phyloP scores from a whole-genome alignment of 2,329 filamentous ascomycete genomes.

The Fusarium foetens region DNA sequence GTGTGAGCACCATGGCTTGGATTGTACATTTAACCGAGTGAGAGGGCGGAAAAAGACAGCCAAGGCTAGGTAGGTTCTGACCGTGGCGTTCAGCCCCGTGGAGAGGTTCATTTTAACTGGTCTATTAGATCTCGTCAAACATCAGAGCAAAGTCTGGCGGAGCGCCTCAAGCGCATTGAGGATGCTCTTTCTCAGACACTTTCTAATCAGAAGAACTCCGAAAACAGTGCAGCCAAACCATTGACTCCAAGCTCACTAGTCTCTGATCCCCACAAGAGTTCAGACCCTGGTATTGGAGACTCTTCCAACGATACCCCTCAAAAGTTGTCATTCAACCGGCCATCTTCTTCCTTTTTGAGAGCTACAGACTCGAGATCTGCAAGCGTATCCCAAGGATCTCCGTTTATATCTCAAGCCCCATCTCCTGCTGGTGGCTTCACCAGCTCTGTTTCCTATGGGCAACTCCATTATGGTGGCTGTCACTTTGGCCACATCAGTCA shows the following conservation, averaged over 20 bases:
- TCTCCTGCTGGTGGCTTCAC: conserved; percentile 15
- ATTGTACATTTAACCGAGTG: conserved; percentile 41
- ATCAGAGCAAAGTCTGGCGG: conserved; percentile 32
- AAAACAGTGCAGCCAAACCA: neutral
- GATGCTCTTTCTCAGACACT: conserved; percentile 34
- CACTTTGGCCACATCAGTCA: conserved; percentile 41
- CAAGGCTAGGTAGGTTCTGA: conserved; percentile 24
- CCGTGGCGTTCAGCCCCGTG: neutral
- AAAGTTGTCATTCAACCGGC: neutral
- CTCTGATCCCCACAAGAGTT: neutral
- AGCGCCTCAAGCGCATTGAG: conserved; percentile 39
- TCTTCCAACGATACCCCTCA: neutral
- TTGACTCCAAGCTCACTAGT: conserved; percentile 6
- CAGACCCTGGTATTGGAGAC: neutral
- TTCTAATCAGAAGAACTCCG: neutral
- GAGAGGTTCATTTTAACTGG: neutral
- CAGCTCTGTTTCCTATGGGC: conserved; percentile 33
- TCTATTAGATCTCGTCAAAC: conserved; percentile 18
- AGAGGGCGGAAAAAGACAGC: conserved; percentile 37
- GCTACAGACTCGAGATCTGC: conserved; percentile 17
- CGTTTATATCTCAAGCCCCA: neutral
- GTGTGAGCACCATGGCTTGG: conserved; percentile 39
- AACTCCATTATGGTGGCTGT: conserved; percentile 39
- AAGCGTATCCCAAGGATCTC: neutral
- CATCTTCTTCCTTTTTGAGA: conserved; percentile 2